These are phyloP conservation scores for Hysterangium stoloniferum DNA, from an alignment of 768 basidiomycete genomes.

Conservation along the genomic window DNA sequence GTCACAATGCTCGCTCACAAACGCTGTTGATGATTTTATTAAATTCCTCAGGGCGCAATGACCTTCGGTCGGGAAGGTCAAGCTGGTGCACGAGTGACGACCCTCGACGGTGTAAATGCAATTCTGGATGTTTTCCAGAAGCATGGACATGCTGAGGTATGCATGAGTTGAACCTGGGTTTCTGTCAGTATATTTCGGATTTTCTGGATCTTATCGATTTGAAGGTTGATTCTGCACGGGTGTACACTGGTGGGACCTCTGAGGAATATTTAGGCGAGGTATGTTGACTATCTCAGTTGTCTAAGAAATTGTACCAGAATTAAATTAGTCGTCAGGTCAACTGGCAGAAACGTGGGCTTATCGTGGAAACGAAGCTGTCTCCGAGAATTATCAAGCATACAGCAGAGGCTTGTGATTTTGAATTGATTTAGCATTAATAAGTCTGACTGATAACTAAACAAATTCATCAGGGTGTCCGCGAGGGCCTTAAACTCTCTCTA, in stretches of 20 bases:
- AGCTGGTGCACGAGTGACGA: slow-evolving; percentile 19
- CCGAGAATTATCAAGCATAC: slow-evolving; percentile 26
- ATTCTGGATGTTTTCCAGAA: slow-evolving; percentile 27
- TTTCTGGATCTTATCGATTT: too few relatives aligned
- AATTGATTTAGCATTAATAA: background rate
- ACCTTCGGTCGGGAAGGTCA: slow-evolving; percentile 22
- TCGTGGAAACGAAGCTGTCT: slow-evolving; percentile 53
- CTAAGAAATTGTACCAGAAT: too few relatives aligned
- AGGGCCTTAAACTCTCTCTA: slow-evolving; percentile 27
- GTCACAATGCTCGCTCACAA: background rate
- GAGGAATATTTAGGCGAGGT: slow-evolving; percentile 38
- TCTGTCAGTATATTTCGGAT: background rate
- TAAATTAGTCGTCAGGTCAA: slow-evolving; percentile 12
- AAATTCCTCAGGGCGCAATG: slow-evolving; percentile 12
- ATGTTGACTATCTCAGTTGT: slow-evolving; percentile 15
- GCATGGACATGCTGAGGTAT: slow-evolving; percentile 29
- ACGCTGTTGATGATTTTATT: background rate
- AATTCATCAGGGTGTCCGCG: slow-evolving; percentile 28
- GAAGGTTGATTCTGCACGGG: slow-evolving; percentile 24
- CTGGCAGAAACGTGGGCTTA: slow-evolving; percentile 42
- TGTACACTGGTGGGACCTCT: slow-evolving; percentile 24
- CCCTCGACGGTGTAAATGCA: slow-evolving; percentile 11
- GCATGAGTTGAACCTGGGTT: background rate
- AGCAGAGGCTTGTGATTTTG: background rate
- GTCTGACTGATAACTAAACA: slow-evolving; percentile 8